Conservation (phyloP, 192 early-diverging fungal species). For the Backusella australiensis region DNA sequence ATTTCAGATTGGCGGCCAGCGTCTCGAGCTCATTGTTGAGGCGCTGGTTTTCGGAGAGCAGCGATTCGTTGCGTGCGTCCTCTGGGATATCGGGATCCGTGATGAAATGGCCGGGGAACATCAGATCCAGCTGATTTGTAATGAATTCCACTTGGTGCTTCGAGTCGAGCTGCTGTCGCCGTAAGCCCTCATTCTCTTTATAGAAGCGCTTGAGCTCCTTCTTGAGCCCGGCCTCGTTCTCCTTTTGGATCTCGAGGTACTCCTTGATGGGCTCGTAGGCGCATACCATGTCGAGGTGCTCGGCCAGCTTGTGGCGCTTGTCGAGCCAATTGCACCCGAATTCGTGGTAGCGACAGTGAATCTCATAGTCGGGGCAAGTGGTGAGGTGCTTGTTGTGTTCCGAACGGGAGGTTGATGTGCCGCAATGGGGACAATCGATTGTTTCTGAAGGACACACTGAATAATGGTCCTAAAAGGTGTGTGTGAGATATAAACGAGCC, state of each 20-base stretch:
- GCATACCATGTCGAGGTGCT: constrained; percentile 49
- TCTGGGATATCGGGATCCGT: constrained; percentile 12
- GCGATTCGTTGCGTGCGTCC: constrained; percentile 36
- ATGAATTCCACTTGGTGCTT: constrained; percentile 8
- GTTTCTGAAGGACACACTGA: constrained; percentile 52
- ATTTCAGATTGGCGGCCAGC: constrained; percentile 49
- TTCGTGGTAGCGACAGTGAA: constrained; percentile 40
- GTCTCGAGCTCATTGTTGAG: constrained; percentile 56
- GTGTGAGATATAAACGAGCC: background rate
- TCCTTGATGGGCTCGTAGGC: constrained; percentile 60
- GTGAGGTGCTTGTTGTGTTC: constrained; percentile 43
- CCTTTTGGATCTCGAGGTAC: constrained; percentile 47
- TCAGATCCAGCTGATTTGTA: constrained; percentile 14
- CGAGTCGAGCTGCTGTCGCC: background rate
- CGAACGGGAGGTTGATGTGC: constrained; percentile 36
- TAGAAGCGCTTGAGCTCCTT: constrained; percentile 49
- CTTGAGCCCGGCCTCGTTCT: constrained; percentile 36
- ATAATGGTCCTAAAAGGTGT: constrained; percentile 32
- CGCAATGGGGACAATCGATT: constrained; percentile 55
- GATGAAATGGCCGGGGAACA: constrained; percentile 33
- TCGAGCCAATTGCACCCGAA: constrained; percentile 67
- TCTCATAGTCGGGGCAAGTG: constrained; percentile 42
- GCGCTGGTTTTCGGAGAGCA: constrained; percentile 52
- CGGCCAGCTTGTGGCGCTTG: constrained; percentile 28
- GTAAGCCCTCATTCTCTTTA: constrained; percentile 14